Percentiles rank a stretch among this genome's conserved stretches.
Evolutionary conservation across 768 basidiomycete species (phyloP).

Genomic region (Chlorophyllum brunneum): DNA sequence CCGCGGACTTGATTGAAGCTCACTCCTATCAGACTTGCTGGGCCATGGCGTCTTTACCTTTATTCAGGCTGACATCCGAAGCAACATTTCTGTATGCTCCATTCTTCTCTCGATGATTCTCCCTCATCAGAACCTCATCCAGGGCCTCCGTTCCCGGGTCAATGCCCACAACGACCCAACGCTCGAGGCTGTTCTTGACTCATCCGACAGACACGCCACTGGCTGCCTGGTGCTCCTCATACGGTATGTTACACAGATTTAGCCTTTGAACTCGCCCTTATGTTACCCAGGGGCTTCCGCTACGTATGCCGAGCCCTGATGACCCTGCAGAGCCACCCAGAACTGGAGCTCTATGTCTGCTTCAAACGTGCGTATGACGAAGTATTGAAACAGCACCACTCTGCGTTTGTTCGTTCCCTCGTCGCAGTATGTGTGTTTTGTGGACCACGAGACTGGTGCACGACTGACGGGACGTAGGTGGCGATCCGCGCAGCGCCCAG

Average conservation of each 20-base stretch:
- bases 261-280: not conserved
- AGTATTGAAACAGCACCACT: conserved; percentile 62
- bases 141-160: conserved; percentile 67
- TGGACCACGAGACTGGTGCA: conserved; percentile 2
- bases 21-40: conserved; percentile 48
- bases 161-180: conserved; percentile 41
- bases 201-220: conserved; percentile 43
- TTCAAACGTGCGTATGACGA: conserved; percentile 71
- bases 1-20: conserved; percentile 14
- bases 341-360: conserved; percentile 56
- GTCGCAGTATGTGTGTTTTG: conserved; percentile 44
- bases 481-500: conserved; percentile 59
- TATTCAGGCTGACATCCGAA: conserved; percentile 66
- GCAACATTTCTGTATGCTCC: conserved; percentile 53
- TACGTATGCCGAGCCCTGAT: conserved; percentile 68
- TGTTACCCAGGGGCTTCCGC: conserved; percentile 51
- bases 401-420: conserved; percentile 62
- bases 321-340: conserved; percentile 53
- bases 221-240: conserved; percentile 63
- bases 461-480: conserved; percentile 37
- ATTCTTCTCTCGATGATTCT: conserved; percentile 11
- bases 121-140: not conserved
- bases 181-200: conserved; percentile 55
- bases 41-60: conserved; percentile 70
- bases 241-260: conserved; percentile 42